Percentiles rank a stretch among this genome's conserved stretches.
Conservation (phyloP, 2,329 filamentous ascomycete species). For the Chaetomium sp. region DNA sequence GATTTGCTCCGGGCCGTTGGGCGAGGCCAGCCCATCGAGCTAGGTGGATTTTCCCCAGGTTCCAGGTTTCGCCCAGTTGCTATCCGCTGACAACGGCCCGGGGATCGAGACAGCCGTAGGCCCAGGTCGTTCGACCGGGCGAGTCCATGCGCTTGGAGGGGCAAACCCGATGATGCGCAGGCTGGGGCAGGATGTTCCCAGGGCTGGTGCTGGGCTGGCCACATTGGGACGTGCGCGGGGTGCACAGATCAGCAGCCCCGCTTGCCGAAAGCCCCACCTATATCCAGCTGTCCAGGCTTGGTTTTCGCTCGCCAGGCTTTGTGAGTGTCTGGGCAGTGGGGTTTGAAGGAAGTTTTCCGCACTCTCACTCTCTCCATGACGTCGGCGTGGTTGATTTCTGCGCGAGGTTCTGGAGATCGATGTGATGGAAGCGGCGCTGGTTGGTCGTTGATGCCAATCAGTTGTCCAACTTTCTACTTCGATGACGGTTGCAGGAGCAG, state of each 20-base stretch:
- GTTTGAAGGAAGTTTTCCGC: background rate
- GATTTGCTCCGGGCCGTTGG: slow-evolving; percentile 9
- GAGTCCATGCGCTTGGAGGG: background rate
- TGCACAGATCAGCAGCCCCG: slow-evolving; percentile 1
- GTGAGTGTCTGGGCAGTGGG: slow-evolving; percentile 5
- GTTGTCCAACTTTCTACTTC: slow-evolving; percentile 1
- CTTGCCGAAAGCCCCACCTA: background rate
- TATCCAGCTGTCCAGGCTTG: background rate
- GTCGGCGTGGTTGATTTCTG: slow-evolving; percentile 14
- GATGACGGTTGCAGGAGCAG: background rate
- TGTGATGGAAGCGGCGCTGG: background rate
- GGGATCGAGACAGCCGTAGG: background rate
- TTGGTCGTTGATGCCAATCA: background rate
- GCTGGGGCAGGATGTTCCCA: background rate
- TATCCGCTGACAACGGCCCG: background rate
- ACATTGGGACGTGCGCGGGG: background rate
- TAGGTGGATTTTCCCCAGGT: background rate
- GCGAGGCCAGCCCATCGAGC: background rate
- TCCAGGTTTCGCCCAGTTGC: slow-evolving; percentile 4
- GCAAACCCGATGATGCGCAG: slow-evolving; percentile 3
- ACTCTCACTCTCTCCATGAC: slow-evolving; percentile 6
- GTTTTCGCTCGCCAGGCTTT: no score
- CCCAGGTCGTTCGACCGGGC: background rate
- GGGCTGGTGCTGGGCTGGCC: background rate
- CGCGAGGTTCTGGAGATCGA: slow-evolving; percentile 2